Evolutionary conservation across 1,139 yeast genomes (phyloP), one percentile per base, ranked within the genome.

Genomic region (Zygoascus hellenicus): DNA sequence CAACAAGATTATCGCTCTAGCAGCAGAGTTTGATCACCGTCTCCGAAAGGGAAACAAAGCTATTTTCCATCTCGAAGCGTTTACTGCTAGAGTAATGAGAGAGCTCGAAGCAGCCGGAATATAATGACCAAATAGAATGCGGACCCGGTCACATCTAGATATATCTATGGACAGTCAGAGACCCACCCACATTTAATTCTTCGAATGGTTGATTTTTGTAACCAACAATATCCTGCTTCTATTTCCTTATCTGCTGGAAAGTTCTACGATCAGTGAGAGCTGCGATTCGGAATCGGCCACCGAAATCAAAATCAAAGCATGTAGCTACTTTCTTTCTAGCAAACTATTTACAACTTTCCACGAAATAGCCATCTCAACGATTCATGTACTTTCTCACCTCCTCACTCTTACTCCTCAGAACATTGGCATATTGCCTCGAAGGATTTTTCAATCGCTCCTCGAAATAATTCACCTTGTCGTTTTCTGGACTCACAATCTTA

Each of bases 11-110:
- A 78, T 87, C n/a, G 77, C 77, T 11, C 69, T 80, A 28, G 90
- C 88, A 1, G 78, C 96, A 1, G 62, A 73, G 4, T 92, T 83
- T 64, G 97, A 92, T 61, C 97, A 92, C 61, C 77, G 99, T 49
- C 72, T 92, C 51, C 78, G 92, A 53, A 71, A 86, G 51, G 98
- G 98, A 1, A 78, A 77, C 54, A 92, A 92, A 64, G 85, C 92
- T 39, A 92, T 92, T 13, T 92, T 88, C 66, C 99, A 92, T 65
- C 70, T 92, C 50, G 99, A 92, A 67, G 98, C 97, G 1, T 92
- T 88, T 63, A 78, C 86, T 14, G 97, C 97, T 1, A 83, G 78
- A 61, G 79, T 81, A 2, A 92, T 92, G 97, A 80, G 83, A 38
- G 71, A 73, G 5, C 59, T 80, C 42, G 80, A 76, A 54, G 39